These are phyloP conservation scores for Cladosporium phlei DNA, from an alignment of 2,329 filamentous ascomycete species.

Conservation along the genomic window DNA sequence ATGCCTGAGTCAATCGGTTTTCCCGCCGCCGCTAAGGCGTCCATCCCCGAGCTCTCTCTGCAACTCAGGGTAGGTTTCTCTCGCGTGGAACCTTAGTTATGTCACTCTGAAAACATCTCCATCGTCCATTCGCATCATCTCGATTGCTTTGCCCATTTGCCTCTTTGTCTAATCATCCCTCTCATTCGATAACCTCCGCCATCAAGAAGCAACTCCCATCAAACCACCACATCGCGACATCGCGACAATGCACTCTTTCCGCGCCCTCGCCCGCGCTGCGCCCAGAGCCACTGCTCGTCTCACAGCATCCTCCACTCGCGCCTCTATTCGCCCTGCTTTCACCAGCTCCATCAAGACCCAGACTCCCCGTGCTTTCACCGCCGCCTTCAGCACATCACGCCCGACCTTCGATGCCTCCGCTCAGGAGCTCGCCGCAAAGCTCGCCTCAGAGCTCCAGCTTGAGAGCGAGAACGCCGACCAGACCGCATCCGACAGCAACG, in stretches of 20 bases:
- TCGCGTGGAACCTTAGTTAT: conserved; percentile 5
- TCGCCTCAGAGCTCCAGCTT: conserved; percentile 76
- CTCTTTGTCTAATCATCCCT: not conserved
- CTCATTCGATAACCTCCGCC: too few species aligned
- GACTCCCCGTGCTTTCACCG: conserved; percentile 10
- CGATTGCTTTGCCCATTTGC: conserved; percentile 4
- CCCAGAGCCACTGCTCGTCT: conserved; percentile 41
- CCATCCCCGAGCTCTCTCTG: not conserved
- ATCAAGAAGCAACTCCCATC: not conserved
- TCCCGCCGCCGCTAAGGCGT: not conserved
- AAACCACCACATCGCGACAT: conserved; percentile 16
- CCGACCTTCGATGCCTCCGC: conserved; percentile 51
- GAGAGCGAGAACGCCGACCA: conserved; percentile 70
- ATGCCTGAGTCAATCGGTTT: conserved; percentile 3
- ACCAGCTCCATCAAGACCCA: conserved; percentile 13
- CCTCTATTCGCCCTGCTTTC: conserved; percentile 32
- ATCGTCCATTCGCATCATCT: not conserved
- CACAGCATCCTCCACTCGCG: conserved; percentile 34
- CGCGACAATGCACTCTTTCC: conserved; percentile 45
- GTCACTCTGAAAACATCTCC: conserved; percentile 10
- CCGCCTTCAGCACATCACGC: conserved; percentile 40
- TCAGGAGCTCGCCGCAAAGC: conserved; percentile 77
- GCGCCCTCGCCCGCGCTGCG: conserved; percentile 41
- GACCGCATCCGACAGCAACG: conserved; percentile 55
- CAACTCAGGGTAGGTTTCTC: conserved; percentile 8